Percentiles rank a stretch among this genome's conserved stretches.
Evolutionary conservation across 257 asterid genomes (phyloP).

Genomic region (Ilex aquifolium): DNA sequence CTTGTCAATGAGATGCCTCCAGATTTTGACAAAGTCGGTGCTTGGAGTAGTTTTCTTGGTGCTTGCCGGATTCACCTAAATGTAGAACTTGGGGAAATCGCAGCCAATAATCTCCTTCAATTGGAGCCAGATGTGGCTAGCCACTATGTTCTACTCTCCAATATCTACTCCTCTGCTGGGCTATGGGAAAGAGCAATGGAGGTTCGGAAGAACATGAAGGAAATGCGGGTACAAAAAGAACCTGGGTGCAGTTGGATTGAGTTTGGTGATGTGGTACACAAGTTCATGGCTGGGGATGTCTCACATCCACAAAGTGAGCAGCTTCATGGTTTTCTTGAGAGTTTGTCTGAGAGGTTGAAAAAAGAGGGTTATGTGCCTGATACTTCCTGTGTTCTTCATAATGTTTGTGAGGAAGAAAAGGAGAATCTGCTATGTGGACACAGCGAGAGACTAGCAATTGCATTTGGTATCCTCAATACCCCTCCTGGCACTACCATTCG

Average conservation of each 20-base stretch:
- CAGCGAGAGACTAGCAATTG: constrained; percentile 81
- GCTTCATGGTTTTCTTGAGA: constrained; percentile 41
- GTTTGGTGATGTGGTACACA: constrained; percentile 57
- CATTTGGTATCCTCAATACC: constrained; percentile 70
- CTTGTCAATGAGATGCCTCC: constrained; percentile 49
- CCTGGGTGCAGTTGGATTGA: constrained; percentile 92
- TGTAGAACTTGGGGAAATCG: constrained; percentile 63
- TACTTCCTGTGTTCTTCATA: constrained; percentile 82
- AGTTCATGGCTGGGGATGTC: constrained; percentile 71
- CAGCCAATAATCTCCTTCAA: constrained; percentile 56
- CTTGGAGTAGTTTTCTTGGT: constrained; percentile 86
- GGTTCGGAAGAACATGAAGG: constrained; percentile 63
- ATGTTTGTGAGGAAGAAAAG: constrained; percentile 69
- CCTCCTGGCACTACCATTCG: constrained; percentile 63
- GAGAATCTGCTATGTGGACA: constrained; percentile 77
- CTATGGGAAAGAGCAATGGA: constrained; percentile 62
- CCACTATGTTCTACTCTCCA: constrained; percentile 73
- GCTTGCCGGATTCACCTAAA: constrained; percentile 69
- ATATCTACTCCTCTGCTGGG: constrained; percentile 69
- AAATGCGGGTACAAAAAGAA: constrained; percentile 63
- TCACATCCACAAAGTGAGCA: constrained; percentile 56
- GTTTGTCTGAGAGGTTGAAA: constrained; percentile 51
- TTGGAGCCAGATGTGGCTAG: constrained; percentile 76
- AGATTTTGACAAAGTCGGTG: constrained; percentile 44
- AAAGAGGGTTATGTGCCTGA: constrained; percentile 74